Base-by-base conservation (phyloP, 768 basidiomycete genomes). In the Chalciporus sphaerocephalus region DNA sequence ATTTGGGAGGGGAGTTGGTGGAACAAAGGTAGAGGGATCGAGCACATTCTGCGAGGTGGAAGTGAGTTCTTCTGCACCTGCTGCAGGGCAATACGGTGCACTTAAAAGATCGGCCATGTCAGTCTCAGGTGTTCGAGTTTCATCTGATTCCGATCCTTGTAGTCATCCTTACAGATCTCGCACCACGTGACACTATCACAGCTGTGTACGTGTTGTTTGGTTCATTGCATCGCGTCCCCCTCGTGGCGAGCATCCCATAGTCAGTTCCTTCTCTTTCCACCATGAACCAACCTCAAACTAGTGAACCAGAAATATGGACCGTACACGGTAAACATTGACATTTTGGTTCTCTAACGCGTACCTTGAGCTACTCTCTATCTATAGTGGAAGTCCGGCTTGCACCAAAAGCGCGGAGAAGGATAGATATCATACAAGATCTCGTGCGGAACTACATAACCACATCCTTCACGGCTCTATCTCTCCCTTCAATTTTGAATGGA, bases 331-430 rank as follows among this genome's bases (percentile, higher is more conserved):
- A 47, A 73, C 39, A 0, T 12, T n/a, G 2, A 40, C 11, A 23
- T 22, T 34, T n/a, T 5, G 16, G 11, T 30, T 28, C 42, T 20
- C 12, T 12, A 30, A 28, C 30, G n/a, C 12, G 21, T 18, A 2
- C 13, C 42, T 44, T 44, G 40, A 46, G 34, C 40, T 4, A 13
- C 1, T 34, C 27, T 43, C 36, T 15, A 27, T 35, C 22, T 23
- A 27, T 50, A 93, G 92, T 94, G 61, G 92, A 95, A 70, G 90
- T 91, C 9, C 82, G 90, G 40, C 72, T 94, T 22, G 73, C 79
- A 34, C 68, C 80, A 13, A 72, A 77, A 38, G 78, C 88, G 9
- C 81, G 85, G 8, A 74, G 83, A 20, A 82, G 87, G 13, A 80
- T 87, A 65, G 88, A 92, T 47, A 79, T 82, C 21, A 80, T 94